Conservation (phyloP, 2,329 filamentous ascomycete genomes). For the Aspergillus versicolor region DNA sequence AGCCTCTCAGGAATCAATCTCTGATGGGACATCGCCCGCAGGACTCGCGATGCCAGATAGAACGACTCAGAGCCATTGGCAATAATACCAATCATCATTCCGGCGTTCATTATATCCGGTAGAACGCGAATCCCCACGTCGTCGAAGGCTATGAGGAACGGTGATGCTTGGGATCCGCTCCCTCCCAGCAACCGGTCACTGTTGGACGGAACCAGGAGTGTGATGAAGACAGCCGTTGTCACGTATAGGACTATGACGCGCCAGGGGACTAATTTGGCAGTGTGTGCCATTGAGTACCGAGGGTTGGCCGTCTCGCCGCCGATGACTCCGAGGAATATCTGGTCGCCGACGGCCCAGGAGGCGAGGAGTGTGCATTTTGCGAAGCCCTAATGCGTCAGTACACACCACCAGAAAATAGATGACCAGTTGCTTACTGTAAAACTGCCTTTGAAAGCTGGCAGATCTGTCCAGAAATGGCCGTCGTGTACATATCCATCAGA, state of each 20-base stretch:
- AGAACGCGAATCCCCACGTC: slow-evolving; percentile 29
- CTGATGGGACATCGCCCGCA: slow-evolving; percentile 31
- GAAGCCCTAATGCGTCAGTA: no score
- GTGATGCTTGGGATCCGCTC: slow-evolving; percentile 28
- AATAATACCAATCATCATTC: slow-evolving; percentile 32
- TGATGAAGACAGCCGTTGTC: slow-evolving; percentile 5
- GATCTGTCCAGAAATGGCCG: no score
- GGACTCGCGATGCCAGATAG: slow-evolving; percentile 33
- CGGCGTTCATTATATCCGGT: slow-evolving; percentile 32
- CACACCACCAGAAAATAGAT: no score
- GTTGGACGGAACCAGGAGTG: slow-evolving; percentile 21
- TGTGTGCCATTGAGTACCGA: slow-evolving; percentile 36
- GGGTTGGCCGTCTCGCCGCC: slow-evolving; percentile 38
- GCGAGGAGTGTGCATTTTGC: slow-evolving; percentile 25
- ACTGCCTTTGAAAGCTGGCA: no score
- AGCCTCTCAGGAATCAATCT: slow-evolving; percentile 27
- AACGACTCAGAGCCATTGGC: slow-evolving; percentile 34
- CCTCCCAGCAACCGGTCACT: slow-evolving; percentile 27
- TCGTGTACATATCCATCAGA: no score
- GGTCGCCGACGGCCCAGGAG: slow-evolving; percentile 30
- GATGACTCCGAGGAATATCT: slow-evolving; percentile 36
- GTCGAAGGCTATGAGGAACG: slow-evolving; percentile 33
- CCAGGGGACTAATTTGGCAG: slow-evolving; percentile 14
- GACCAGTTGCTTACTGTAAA: no score
- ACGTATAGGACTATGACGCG: slow-evolving; percentile 16